Percentiles rank a stretch among this genome's conserved stretches.
phyloP scores from a whole-genome alignment of 306 rosid genomes.

The Prosopis cineraria region DNA sequence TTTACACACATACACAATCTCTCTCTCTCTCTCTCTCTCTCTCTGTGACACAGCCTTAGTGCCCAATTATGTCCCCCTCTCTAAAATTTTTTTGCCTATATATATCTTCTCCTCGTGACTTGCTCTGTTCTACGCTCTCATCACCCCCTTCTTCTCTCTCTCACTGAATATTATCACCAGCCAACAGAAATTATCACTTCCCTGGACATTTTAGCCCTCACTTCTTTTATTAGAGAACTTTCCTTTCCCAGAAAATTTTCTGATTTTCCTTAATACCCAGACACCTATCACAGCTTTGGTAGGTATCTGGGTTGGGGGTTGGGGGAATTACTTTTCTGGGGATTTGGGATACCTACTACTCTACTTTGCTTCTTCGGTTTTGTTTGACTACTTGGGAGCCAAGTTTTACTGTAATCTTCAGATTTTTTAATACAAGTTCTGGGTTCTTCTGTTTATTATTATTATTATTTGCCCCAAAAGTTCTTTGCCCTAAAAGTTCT shows the following conservation, averaged over 20 bases:
- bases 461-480: conserved; percentile 7
- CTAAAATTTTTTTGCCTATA: conserved; percentile 36
- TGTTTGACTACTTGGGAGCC: neutral
- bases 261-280: neutral
- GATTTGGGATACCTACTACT: conserved; percentile 28
- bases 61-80: no score
- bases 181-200: conserved; percentile 14
- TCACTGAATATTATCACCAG: neutral
- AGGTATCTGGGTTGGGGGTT: neutral
- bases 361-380: neutral
- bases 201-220: neutral
- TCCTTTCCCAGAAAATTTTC: conserved; percentile 34
- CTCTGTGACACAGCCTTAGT: conserved; percentile 24
- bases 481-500: conserved; percentile 22
- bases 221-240: conserved; percentile 33
- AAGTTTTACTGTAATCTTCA: neutral
- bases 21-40: conserved; percentile 5
- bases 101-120: conserved; percentile 58
- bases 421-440: conserved; percentile 2
- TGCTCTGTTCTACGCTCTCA: conserved; percentile 7
- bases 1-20: neutral
- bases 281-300: conserved; percentile 6
- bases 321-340: neutral
- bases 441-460: conserved; percentile 12
- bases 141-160: neutral